Evolutionary conservation across 768 basidiomycete genomes (phyloP), one percentile per base, ranked within the genome.

Genomic region (Hebeloma cylindrosporum): DNA sequence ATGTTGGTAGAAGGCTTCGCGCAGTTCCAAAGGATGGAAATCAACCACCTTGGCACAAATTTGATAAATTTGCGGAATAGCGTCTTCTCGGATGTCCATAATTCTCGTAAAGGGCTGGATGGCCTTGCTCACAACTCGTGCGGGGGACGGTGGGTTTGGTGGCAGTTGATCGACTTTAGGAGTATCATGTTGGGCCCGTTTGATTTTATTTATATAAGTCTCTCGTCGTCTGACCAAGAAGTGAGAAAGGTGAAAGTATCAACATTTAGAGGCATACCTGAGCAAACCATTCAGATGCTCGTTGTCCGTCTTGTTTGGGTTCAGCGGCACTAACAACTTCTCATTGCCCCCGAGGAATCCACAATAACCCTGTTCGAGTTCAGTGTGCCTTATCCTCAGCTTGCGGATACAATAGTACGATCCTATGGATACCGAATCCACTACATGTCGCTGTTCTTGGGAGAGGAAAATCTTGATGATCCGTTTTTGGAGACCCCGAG

Each of bases 391-490:
- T 47, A 85, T 45, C 17, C 78, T 71, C 42, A 87, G 50, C 42
- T 79, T 80, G 29, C 66, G 66, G 33, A 88, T 72, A 7, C 60
- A 54, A 50, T 75, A 78, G 45, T 67, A 71, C 5, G 66, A 59
- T 10, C 80, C 79, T 11, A 57, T 48, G 26, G 51, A 45, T 9
- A 82, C 55, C 10, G 57, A 59, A 32, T 65, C 63, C 8, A 70
- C 70, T 33, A 62, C 65, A 29, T 65, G 62, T 10, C 54, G 59
- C 54, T 85, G 82, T 7, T 61, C 62, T 18, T 79, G 73, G n/a
- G 66, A 66, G 17, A 86, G 60, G 8, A 63, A 59, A 32, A 87
- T 70, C 48, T 74, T 79, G 43, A 83, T 56, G 18, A 83, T 66
- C 17, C 66, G 68, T 13, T 74, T 73, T 27, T 73, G 65, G n/a